A percentile compares a stretch with the other conserved stretches of the same genome.
phyloP scores from a whole-genome alignment of 2,329 filamentous ascomycete species.

The Ramularia endophylla region DNA sequence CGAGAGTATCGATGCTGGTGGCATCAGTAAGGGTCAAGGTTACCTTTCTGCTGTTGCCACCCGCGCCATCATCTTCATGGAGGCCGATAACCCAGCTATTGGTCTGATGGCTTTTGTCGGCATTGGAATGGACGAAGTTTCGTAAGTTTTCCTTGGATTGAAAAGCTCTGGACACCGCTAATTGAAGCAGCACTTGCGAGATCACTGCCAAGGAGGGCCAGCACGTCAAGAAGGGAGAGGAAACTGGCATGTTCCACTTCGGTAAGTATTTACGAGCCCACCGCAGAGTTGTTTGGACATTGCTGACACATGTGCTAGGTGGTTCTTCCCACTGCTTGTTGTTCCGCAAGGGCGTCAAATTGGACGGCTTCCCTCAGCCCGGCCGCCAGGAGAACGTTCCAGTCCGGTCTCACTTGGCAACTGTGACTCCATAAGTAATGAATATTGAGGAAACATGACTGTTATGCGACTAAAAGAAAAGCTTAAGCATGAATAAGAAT shows the following conservation, averaged over 20 bases:
- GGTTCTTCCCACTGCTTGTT: conserved; percentile 64
- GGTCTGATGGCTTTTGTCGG: conserved; percentile 65
- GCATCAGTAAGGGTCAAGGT: conserved; percentile 49
- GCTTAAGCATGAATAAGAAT: too few relatives aligned
- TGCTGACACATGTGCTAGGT: too few relatives aligned
- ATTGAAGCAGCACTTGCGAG: conserved; percentile 52
- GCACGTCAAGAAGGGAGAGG: conserved; percentile 60
- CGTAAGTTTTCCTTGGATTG: neutral
- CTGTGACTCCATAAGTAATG: conserved; percentile 25
- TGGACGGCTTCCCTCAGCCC: conserved; percentile 32
- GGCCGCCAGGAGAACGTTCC: conserved; percentile 33
- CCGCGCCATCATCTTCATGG: conserved; percentile 62
- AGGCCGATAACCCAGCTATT: conserved; percentile 61
- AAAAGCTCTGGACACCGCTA: too few relatives aligned
- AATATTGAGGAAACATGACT: too few relatives aligned
- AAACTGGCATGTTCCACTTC: conserved; percentile 75
- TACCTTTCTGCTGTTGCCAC: conserved; percentile 65
- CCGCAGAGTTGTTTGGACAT: too few relatives aligned
- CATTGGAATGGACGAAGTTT: conserved; percentile 70
- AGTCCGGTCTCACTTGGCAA: conserved; percentile 33
- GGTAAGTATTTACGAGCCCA: too few relatives aligned
- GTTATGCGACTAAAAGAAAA: too few relatives aligned
- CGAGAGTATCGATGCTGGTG: conserved; percentile 37
- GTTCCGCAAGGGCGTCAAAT: conserved; percentile 53
- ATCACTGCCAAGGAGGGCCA: conserved; percentile 63